Base-by-base conservation (phyloP, 352 stramenopile species). In the Pythium dissotocum region DNA sequence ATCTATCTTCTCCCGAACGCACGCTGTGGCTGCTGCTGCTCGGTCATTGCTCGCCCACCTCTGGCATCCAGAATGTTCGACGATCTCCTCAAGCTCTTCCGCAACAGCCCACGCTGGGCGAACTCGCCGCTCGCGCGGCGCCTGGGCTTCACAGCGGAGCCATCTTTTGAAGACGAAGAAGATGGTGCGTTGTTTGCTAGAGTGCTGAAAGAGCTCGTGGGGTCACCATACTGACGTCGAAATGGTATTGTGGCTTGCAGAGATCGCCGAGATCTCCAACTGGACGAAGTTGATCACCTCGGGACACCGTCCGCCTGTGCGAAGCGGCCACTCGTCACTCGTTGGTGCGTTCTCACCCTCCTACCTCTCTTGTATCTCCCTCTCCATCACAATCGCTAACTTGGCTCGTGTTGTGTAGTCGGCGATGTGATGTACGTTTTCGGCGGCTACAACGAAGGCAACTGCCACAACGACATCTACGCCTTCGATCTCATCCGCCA, bases 401-500 rank as follows among this genome's bases (percentile, higher is more conserved):
- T 51, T 26, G 16, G 16, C 8, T 55, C 33, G 28, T 30, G 30
- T 55, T 21, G 58, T 32, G 13, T 58, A 92, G 85, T 93, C 32
- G 82, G 72, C 21, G 80, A 89, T 66, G 79, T 82, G 61, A 94
- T 92, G 86, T 94, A 91, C 62, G 76, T 92, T 30, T 94, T 94
- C 61, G 86, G 86, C 24, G 86, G 86, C 21, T 94, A 94, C 81
- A 92, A 94, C 69, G 83, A 94, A 74, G 86, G 86, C 44, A 90
- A 91, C 70, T 94, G 86, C 64, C 84, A 94, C 81, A 90, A 90
- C 67, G 84, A 94, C 73, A 83, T 94, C 52, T 92, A 92, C 62
- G 82, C 84, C 36, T 94, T 94, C 54, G 83, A 94, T 51, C 58
- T 94, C 44, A 67, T 90, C n/a, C 86, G 79, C 30, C 86, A 94